Base-by-base conservation (phyloP, 192 early-diverging fungal species). In the Podila verticillata region DNA sequence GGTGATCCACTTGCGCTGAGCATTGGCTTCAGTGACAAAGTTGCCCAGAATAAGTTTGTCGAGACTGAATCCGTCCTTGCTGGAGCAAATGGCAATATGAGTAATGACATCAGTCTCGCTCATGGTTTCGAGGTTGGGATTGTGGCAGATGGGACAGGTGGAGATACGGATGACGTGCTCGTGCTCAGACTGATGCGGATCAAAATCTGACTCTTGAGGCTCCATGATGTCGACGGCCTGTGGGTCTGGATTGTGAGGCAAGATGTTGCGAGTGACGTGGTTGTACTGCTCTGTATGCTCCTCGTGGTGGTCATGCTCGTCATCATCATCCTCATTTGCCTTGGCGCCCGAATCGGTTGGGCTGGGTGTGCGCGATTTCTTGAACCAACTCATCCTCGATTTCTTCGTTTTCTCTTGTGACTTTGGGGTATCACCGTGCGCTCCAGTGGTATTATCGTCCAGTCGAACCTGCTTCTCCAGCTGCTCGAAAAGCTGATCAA, bases 11-110 rank as follows among this genome's bases (percentile, higher is more conserved):
- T 91, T 93, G 66, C 91, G 75, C 58, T 91, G 89, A 7, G 93
- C 92, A 65, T 92, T 83, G 3, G 89, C 88, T 81, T 94, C 91
- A 4, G 93, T 93, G 9, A 94, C 75, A 83, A 94, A 95, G 63
- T 91, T 87, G 20, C 93, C 92, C 74, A 93, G 87, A 26, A 94
- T 79, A 48, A 95, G 85, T 31, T 87, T 84, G 75, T 94, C 92
- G 9, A 93, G 82, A 6, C 85, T 90, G 48, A 84, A 88, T 72
- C 89, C 87, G 74, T 94, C 90, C 56, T 86, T 87, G 51, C 91
- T 85, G 28, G 89, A 91, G 82, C 94, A 95, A 7, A 87, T 82
- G 7, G 92, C 91, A 60, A 95, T 84, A 68, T 95, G 94, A 7
- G 91, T 92, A 20, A 94, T 86, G 24, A 93, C 87, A 68, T 93